Evolutionary conservation across 31 red algal genomes (phyloP).

Genomic region (Porphyra umbilicalis): DNA sequence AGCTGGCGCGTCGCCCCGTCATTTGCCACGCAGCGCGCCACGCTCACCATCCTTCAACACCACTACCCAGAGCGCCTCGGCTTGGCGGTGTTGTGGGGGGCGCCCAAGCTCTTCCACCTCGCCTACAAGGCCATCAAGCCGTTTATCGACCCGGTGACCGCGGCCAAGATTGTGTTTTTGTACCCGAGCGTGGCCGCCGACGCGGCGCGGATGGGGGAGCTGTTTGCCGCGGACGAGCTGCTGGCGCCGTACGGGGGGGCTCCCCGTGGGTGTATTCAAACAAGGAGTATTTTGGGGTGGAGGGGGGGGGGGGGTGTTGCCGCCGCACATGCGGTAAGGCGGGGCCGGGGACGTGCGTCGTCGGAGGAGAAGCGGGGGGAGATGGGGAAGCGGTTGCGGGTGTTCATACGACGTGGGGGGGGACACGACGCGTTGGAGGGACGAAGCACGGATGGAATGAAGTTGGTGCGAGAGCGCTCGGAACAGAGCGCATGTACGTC

Average conservation of each 20-base stretch:
- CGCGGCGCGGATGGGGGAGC: background rate
- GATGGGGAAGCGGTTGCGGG: no score
- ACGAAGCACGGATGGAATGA: no score
- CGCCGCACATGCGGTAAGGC: background rate
- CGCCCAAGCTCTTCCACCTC: constrained; percentile 50
- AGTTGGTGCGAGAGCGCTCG: no score
- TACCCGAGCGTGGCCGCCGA: background rate
- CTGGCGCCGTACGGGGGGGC: background rate
- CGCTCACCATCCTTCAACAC: constrained; percentile 72
- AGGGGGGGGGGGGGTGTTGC: background rate
- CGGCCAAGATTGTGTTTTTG: constrained; percentile 40
- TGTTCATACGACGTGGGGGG: no score
- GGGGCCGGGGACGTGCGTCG: no score
- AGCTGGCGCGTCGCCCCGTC: constrained; percentile 58
- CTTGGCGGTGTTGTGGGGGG: constrained; percentile 46
- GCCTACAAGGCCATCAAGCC: constrained; percentile 72
- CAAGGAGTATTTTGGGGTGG: background rate
- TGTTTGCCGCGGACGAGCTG: background rate
- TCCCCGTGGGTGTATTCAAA: background rate
- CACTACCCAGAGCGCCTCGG: constrained; percentile 90
- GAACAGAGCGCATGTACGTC: no score
- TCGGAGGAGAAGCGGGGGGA: background rate
- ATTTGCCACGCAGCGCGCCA: constrained; percentile 39
- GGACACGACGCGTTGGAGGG: no score
- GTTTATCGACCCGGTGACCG: constrained; percentile 77